These are phyloP conservation scores for Ophiorrhiza pumila DNA, from an alignment of 257 asterid genomes.

Conservation along the genomic window DNA sequence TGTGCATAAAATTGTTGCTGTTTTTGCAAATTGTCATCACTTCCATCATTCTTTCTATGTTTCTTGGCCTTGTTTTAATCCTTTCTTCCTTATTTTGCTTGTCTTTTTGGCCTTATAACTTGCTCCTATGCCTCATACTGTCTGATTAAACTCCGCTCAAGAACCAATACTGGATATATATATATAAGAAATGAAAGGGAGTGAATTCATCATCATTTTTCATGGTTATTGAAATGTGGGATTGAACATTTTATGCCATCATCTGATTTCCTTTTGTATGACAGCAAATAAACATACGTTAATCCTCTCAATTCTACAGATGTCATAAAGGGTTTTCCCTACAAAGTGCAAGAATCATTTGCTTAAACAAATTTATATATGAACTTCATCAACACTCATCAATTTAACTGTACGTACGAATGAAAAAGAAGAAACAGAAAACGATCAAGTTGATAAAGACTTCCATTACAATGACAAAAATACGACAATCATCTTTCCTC, in stretches of 20 bases:
- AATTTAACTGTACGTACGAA: background rate
- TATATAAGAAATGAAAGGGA: background rate
- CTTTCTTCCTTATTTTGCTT: background rate
- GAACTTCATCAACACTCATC: too few relatives aligned
- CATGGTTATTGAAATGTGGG: background rate
- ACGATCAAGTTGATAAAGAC: background rate
- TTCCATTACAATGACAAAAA: too few relatives aligned
- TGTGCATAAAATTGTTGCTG: background rate
- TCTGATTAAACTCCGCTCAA: background rate
- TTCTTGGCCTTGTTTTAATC: background rate
- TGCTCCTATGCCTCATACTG: too few relatives aligned
- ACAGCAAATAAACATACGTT: background rate
- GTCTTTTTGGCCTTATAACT: background rate
- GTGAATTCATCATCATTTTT: background rate
- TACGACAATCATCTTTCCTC: background rate
- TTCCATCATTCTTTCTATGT: background rate
- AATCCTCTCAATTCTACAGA: background rate
- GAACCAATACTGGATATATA: background rate
- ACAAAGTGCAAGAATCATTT: too few relatives aligned
- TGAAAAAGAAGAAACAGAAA: background rate
- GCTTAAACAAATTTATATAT: too few relatives aligned
- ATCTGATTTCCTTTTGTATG: background rate
- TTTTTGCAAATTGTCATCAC: background rate
- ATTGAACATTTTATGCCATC: background rate
- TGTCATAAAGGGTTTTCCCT: background rate